Evolutionary conservation across 768 basidiomycete species (phyloP).

Genomic region (Lentinula boryana): DNA sequence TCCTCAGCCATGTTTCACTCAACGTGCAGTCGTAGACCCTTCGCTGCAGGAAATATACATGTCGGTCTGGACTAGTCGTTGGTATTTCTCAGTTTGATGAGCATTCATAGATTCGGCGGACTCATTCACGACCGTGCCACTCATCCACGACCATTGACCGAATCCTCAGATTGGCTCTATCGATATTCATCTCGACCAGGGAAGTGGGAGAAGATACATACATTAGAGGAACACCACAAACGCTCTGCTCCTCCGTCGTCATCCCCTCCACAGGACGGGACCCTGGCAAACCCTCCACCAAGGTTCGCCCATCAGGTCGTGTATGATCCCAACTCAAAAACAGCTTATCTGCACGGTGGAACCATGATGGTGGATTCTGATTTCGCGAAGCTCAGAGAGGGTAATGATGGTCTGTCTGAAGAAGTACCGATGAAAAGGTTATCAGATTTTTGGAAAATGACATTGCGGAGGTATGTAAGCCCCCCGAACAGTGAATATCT

Average conservation of each 20-base stretch:
- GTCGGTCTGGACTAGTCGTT: constrained; percentile 30
- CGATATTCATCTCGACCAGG: constrained; percentile 56
- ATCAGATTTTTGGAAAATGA: constrained; percentile 79
- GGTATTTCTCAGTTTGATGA: constrained; percentile 48
- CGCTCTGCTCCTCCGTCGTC: background rate
- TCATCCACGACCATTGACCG: constrained; percentile 19
- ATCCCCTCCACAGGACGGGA: background rate
- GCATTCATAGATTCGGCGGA: constrained; percentile 25
- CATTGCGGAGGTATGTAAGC: constrained; percentile 48
- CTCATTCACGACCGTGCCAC: constrained; percentile 22
- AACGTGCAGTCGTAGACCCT: constrained; percentile 66
- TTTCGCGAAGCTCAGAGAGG: constrained; percentile 2
- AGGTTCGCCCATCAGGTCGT: constrained; percentile 79
- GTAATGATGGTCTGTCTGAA: constrained; percentile 11
- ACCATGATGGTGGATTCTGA: constrained; percentile 19
- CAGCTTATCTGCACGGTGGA: constrained; percentile 70
- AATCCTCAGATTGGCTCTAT: constrained; percentile 64
- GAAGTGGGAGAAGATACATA: constrained; percentile 56
- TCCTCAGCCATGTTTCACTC: constrained; percentile 68
- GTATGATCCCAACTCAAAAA: constrained; percentile 53
- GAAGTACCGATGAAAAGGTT: constrained; percentile 35
- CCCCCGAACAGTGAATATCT: background rate
- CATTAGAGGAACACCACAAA: constrained; percentile 19
- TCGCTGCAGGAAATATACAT: constrained; percentile 64
- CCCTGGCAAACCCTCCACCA: constrained; percentile 38